These are phyloP conservation scores for Trichaptum fuscoviolaceum DNA, from an alignment of 768 basidiomycete genomes.

Conservation along the genomic window DNA sequence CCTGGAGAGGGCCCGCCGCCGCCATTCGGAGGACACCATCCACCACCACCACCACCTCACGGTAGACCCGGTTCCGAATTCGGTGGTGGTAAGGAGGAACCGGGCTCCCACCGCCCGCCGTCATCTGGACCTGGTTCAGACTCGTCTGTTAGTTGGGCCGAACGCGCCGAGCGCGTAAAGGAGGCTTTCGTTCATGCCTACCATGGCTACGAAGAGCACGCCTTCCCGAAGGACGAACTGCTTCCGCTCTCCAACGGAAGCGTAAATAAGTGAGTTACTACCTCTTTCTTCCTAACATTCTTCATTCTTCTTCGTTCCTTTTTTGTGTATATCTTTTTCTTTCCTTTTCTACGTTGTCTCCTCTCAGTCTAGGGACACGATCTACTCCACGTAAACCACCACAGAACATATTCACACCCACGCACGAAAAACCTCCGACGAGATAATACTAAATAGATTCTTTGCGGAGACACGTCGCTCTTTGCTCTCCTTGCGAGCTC, in stretches of 20 bases:
- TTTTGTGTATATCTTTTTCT: too few relatives aligned
- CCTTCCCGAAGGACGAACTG: conserved; percentile 61
- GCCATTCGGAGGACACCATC: background rate
- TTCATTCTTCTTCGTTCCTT: background rate
- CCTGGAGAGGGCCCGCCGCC: background rate
- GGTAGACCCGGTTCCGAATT: background rate
- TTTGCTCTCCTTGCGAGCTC: background rate
- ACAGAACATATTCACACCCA: background rate
- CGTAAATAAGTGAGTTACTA: conserved; percentile 43
- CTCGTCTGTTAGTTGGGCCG: conserved; percentile 34
- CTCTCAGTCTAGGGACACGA: background rate
- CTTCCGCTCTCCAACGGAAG: conserved; percentile 42
- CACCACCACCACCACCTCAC: background rate
- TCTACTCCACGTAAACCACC: background rate
- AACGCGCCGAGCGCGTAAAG: conserved; percentile 52
- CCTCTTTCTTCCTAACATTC: background rate
- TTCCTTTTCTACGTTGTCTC: background rate
- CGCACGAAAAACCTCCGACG: background rate
- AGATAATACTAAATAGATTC: background rate
- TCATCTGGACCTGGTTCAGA: background rate
- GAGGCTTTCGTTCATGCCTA: conserved; percentile 65
- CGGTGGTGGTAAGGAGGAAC: background rate
- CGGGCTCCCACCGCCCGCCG: too few relatives aligned
- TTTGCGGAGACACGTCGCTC: background rate
- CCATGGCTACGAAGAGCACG: conserved; percentile 54